Percentiles rank a stretch among this genome's conserved stretches.
Conservation (phyloP, 768 basidiomycete species). For the Sarcodon sp. region DNA sequence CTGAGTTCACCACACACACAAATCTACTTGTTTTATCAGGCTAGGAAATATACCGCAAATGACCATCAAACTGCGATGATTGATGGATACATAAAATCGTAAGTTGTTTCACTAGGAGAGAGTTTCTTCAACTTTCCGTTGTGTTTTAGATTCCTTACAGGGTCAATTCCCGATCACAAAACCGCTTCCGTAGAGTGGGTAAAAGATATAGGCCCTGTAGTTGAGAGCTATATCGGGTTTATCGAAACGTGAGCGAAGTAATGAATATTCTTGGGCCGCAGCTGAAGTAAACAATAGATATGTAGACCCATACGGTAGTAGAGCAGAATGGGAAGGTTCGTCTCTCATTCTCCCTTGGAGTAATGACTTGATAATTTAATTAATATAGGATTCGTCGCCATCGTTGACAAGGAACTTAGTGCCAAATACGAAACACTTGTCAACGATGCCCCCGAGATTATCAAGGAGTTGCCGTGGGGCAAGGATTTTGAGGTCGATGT, state of each 20-base stretch:
- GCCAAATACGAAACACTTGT: conserved; percentile 75
- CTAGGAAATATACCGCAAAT: conserved; percentile 62
- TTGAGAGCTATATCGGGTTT: conserved; percentile 83
- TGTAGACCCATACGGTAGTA: conserved; percentile 81
- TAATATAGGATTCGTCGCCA: conserved; percentile 68
- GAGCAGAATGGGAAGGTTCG: conserved; percentile 86
- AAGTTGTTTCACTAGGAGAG: conserved; percentile 9
- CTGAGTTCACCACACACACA: neutral
- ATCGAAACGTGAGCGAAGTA: conserved; percentile 43
- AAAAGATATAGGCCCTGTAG: conserved; percentile 75
- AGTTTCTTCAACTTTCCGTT: neutral
- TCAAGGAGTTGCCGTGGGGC: conserved; percentile 81
- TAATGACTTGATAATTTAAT: neutral
- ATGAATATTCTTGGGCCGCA: neutral
- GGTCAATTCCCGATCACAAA: conserved; percentile 71
- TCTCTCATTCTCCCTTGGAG: neutral
- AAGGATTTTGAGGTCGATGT: conserved; percentile 30
- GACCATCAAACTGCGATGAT: conserved; percentile 65
- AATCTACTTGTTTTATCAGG: conserved; percentile 24
- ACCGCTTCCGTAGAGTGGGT: conserved; percentile 74
- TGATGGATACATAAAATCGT: conserved; percentile 71
- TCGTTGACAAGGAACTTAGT: conserved; percentile 75
- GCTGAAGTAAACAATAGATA: conserved; percentile 19
- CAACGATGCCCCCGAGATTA: conserved; percentile 60
- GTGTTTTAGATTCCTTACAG: conserved; percentile 52